These are phyloP conservation scores for Candida xyloterini DNA, from an alignment of 805 yeast species.

Conservation along the genomic window DNA sequence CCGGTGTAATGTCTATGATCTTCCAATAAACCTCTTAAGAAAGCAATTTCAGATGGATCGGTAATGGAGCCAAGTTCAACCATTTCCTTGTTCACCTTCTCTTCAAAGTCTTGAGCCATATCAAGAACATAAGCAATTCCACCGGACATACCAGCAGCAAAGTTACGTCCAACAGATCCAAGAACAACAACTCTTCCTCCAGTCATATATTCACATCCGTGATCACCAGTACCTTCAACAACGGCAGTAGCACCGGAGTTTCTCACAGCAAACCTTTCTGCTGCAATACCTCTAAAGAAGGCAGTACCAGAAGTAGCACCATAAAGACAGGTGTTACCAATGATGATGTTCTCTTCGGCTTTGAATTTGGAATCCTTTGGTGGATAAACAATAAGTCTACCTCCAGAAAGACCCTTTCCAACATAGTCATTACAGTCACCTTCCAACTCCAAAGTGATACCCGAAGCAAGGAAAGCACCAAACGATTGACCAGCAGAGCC, in stretches of 20 bases:
- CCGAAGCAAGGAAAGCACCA: slow-evolving; percentile 96
- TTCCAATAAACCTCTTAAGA: slow-evolving; percentile 87
- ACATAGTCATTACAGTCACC: slow-evolving; percentile 99
- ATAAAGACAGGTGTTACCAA: slow-evolving; percentile 96
- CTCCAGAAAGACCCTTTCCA: slow-evolving; percentile 96
- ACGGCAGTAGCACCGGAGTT: slow-evolving; percentile 98
- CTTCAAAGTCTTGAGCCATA: slow-evolving; percentile 86
- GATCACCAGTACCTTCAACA: slow-evolving; percentile 96
- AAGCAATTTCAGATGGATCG: slow-evolving; percentile 92
- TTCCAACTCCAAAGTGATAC: slow-evolving; percentile 90
- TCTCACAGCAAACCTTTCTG: slow-evolving; percentile 97
- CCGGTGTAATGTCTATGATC: slow-evolving; percentile 95
- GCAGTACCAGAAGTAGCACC: slow-evolving; percentile 97
- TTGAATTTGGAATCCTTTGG: slow-evolving; percentile 80
- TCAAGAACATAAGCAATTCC: slow-evolving; percentile 97
- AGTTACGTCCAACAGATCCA: slow-evolving; percentile 88
- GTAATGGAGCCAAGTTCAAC: slow-evolving; percentile 74
- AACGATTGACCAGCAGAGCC: slow-evolving; percentile 99
- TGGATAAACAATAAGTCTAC: slow-evolving; percentile 88
- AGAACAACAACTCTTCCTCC: slow-evolving; percentile 96
- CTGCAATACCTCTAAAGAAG: slow-evolving; percentile 94
- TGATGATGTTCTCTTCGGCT: slow-evolving; percentile 93
- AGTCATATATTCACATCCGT: slow-evolving; percentile 99
- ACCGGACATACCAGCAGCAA: slow-evolving; percentile 98
- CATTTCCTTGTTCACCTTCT: slow-evolving; percentile 74